These are phyloP conservation scores for Globisporangium middletonii DNA, from an alignment of 352 stramenopile genomes.

Conservation along the genomic window DNA sequence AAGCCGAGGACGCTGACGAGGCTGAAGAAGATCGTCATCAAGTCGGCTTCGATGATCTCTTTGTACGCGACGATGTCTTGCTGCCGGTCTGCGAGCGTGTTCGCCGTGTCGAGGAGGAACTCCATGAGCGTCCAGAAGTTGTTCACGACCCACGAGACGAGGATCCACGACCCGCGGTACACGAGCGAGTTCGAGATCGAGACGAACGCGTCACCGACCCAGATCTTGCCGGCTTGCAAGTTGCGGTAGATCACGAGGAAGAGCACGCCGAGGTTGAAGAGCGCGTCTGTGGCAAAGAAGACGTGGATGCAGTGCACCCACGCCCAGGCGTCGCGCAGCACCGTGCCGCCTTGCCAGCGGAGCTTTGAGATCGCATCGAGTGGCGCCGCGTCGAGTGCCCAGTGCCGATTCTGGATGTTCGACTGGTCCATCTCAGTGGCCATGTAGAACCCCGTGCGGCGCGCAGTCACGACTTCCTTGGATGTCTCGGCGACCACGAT, in stretches of 20 bases:
- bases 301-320: slow-evolving; percentile 49
- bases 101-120: slow-evolving; percentile 13
- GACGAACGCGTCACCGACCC: slow-evolving; percentile 43
- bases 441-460: slow-evolving; percentile 16
- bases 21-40: too few species aligned
- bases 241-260: slow-evolving; percentile 32
- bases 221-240: slow-evolving; percentile 26
- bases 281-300: slow-evolving; percentile 28
- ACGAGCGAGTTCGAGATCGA: slow-evolving; percentile 33
- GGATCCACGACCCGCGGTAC: slow-evolving; percentile 24
- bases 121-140: slow-evolving; percentile 38
- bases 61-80: too few species aligned
- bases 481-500: too few species aligned
- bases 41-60: too few species aligned
- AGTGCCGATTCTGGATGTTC: slow-evolving; percentile 26
- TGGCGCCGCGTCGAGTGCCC: slow-evolving; percentile 2
- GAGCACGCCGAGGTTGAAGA: slow-evolving; percentile 32
- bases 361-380: too few species aligned
- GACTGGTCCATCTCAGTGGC: slow-evolving; percentile 22
- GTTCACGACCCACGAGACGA: slow-evolving; percentile 38
- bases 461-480: too few species aligned
- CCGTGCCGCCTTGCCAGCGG: slow-evolving; percentile 17
- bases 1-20: too few species aligned
- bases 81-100: too few species aligned
- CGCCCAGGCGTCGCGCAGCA: slow-evolving; percentile 36